Conservation (phyloP, 192 early-diverging fungal species). For the Coemansia sp. region DNA sequence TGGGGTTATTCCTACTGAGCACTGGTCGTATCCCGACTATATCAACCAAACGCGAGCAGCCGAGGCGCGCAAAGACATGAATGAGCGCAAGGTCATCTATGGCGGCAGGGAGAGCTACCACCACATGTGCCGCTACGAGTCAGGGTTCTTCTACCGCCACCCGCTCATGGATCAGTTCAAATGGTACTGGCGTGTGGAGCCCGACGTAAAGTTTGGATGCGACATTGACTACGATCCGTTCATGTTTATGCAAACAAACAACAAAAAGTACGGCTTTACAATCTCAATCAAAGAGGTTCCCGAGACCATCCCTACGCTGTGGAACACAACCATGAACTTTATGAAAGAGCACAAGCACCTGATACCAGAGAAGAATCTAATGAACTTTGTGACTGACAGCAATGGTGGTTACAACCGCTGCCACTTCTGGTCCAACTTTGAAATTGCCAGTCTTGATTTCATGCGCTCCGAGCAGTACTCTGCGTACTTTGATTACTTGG, state of each 20-base stretch:
- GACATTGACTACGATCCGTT: slow-evolving; percentile 84
- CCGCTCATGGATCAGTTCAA: slow-evolving; percentile 66
- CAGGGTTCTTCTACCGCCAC: slow-evolving; percentile 78
- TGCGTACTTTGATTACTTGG: slow-evolving; percentile 59
- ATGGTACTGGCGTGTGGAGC: slow-evolving; percentile 87
- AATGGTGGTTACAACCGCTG: slow-evolving; percentile 61
- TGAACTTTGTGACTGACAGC: slow-evolving; percentile 60
- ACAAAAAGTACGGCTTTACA: slow-evolving; percentile 74
- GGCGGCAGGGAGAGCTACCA: slow-evolving; percentile 64
- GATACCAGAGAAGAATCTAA: slow-evolving; percentile 56
- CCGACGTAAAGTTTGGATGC: slow-evolving; percentile 74
- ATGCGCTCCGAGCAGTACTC: slow-evolving; percentile 57
- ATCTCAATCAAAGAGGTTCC: slow-evolving; percentile 67
- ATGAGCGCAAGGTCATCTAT: slow-evolving; percentile 58
- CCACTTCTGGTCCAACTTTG: too few species aligned
- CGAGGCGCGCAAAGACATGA: slow-evolving; percentile 58
- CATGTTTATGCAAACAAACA: slow-evolving; percentile 68
- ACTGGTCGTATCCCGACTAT: slow-evolving; percentile 75
- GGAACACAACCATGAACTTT: slow-evolving; percentile 64
- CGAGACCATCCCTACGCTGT: slow-evolving; percentile 70
- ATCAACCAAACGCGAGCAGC: slow-evolving; percentile 68
- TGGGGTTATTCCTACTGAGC: slow-evolving; percentile 65
- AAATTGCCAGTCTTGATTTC: slow-evolving; percentile 67
- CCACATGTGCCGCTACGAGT: slow-evolving; percentile 71
- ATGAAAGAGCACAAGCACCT: slow-evolving; percentile 56